Evolutionary conservation across 2,329 filamentous ascomycete species (phyloP).

Genomic region (Mycosphaerelloides madeirae): DNA sequence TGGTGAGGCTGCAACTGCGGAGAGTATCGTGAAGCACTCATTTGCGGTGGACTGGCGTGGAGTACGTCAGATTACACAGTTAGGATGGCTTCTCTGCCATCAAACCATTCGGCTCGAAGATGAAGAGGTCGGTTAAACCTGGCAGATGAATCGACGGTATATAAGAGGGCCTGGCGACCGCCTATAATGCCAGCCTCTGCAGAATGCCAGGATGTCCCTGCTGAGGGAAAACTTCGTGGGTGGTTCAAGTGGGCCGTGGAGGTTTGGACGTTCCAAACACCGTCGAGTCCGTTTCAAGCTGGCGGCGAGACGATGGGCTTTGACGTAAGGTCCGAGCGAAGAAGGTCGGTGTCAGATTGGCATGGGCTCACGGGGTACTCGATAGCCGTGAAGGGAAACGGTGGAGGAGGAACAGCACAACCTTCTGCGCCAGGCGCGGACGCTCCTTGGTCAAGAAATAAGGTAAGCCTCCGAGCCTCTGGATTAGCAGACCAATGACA

Average conservation of each 20-base stretch:
- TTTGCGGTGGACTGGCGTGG: neutral
- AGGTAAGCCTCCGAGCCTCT: slow-evolving; percentile 19
- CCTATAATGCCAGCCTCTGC: slow-evolving; percentile 18
- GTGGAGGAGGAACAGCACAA: slow-evolving; percentile 10
- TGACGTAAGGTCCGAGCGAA: slow-evolving; percentile 26
- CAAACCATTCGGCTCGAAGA: slow-evolving; percentile 13
- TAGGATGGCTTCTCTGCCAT: slow-evolving; percentile 5
- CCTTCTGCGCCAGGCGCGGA: slow-evolving; percentile 27
- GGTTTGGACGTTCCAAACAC: slow-evolving; percentile 11
- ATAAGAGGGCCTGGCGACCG: slow-evolving; percentile 16
- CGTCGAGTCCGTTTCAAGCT: slow-evolving; percentile 24
- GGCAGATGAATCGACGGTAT: slow-evolving; percentile 16
- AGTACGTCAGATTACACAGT: slow-evolving; percentile 10
- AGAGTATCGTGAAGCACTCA: too few species aligned
- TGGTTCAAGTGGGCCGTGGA: slow-evolving; percentile 17
- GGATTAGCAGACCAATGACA: slow-evolving; percentile 23
- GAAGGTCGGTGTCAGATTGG: slow-evolving; percentile 7
- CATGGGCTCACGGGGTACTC: neutral
- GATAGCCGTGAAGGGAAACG: slow-evolving; percentile 9
- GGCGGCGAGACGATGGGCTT: slow-evolving; percentile 22
- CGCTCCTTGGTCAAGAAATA: slow-evolving; percentile 22
- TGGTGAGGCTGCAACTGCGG: too few species aligned
- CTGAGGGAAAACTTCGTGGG: slow-evolving; percentile 21
- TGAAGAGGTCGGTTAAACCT: slow-evolving; percentile 18
- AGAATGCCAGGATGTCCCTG: slow-evolving; percentile 20